Evolutionary conservation across 768 basidiomycete genomes (phyloP), one percentile per base, ranked within the genome.

Genomic region (Trametes maxima): DNA sequence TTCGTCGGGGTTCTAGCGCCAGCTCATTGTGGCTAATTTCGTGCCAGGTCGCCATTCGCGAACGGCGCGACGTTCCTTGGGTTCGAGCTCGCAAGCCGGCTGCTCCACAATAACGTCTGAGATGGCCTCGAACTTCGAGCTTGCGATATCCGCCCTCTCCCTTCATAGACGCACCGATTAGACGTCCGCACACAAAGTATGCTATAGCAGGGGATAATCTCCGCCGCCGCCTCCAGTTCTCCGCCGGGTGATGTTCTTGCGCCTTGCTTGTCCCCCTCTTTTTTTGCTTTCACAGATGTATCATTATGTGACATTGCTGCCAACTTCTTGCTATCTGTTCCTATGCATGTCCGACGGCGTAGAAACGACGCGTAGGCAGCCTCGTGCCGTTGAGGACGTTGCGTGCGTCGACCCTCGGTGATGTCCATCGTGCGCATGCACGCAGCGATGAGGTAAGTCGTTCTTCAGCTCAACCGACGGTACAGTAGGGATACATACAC

Each of bases 21-120:
- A 45, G 28, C 28, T 19, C 13, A 45, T 21, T 16, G 39, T 43
- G 35, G 36, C 11, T 21, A 21, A 36, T 44, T 33, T 16, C 22
- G 13, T 59, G 45, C 17, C 54, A 95, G 93, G 68, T 95, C 93
- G 2, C 95, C 95, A 0, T 96, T 97, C 69, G 95, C 95, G 12
- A 98, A 98, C 67, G 96, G 95, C 19, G 94, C 94, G 1, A 98
- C 96, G 0, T 98, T 98, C 82, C 84, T 96, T 58, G 95, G 93
- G 0, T 98, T 95, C 69, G 96, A 98, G 79, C 81, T 98, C 77
- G 93, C 92, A 45, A 94, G 86, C 76, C 83, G 94, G 47, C 64
- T 85, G 44, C 76, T 92, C 12, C 19, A 46, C 61, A 85, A 85
- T 71, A 72, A 44, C 19, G 19, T 14, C 8, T 24, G 22, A 21